These are phyloP conservation scores for Sodiomyces alkalinus DNA, from an alignment of 2,329 filamentous ascomycete genomes.

Conservation along the genomic window DNA sequence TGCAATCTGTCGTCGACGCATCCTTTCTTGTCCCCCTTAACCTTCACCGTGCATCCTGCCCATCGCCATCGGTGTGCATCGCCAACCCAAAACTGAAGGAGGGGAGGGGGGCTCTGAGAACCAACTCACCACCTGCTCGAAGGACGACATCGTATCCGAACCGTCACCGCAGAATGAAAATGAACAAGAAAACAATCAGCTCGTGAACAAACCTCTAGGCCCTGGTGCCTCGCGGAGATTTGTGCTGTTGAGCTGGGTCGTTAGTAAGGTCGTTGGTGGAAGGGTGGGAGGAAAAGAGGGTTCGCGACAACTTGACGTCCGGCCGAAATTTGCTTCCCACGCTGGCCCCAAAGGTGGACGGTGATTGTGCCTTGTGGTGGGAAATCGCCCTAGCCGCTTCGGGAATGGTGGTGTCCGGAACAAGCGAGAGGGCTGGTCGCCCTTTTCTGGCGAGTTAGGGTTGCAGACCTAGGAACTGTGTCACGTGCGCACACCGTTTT, in stretches of 20 bases:
- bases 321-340: constrained; percentile 9
- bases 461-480: constrained; percentile 1
- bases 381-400: constrained; percentile 15
- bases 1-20: not conserved
- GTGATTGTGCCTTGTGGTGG: constrained; percentile 3
- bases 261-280: constrained; percentile 8
- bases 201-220: constrained; percentile 11
- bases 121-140: constrained; percentile 56
- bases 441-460: not conserved
- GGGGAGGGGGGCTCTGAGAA: not conserved
- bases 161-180: constrained; percentile 14
- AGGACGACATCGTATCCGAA: constrained; percentile 48
- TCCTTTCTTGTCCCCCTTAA: not conserved
- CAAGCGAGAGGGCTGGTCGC: constrained; percentile 23
- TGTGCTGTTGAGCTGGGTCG: constrained; percentile 9
- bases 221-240: constrained; percentile 8
- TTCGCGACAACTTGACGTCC: constrained; percentile 9
- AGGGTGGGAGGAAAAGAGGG: constrained; percentile 7
- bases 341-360: constrained; percentile 11
- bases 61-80: constrained; percentile 1
- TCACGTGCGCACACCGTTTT: not conserved
- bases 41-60: not conserved
- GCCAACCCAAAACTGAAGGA: constrained; percentile 1
- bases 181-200: constrained; percentile 7
- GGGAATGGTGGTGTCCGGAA: constrained; percentile 14